Conservation (phyloP, 2,329 filamentous ascomycete species). For the Colletotrichum orbiculare region DNA sequence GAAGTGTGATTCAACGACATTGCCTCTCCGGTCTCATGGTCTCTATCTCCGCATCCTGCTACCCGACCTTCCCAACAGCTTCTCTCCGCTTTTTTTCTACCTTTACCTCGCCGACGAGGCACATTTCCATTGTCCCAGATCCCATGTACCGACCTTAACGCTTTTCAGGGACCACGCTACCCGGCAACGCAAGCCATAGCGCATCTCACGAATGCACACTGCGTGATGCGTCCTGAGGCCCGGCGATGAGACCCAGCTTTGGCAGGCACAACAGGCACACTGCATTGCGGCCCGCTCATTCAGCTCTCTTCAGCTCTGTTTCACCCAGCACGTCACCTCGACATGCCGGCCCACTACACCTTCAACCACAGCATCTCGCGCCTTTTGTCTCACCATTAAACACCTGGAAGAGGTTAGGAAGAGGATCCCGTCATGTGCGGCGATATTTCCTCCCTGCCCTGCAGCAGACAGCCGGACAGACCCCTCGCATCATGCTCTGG, state of each 20-base stretch:
- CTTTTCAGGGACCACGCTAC: background rate
- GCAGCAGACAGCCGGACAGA: too few species aligned
- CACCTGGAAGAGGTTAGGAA: background rate
- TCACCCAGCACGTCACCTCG: background rate
- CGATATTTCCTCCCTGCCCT: too few species aligned
- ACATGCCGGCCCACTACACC: background rate
- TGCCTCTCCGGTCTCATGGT: too few species aligned
- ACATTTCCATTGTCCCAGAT: too few species aligned
- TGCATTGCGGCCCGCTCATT: background rate
- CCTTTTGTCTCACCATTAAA: constrained; percentile 15
- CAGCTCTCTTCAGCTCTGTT: constrained; percentile 2
- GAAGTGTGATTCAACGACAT: too few species aligned
- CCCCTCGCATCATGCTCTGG: too few species aligned
- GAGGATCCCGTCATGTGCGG: too few species aligned
- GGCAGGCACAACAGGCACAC: background rate
- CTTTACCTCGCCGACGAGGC: too few species aligned
- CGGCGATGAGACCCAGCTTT: background rate
- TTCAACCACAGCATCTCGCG: constrained; percentile 2
- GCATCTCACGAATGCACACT: background rate
- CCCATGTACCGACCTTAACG: background rate
- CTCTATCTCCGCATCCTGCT: too few species aligned
- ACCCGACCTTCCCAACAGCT: too few species aligned
- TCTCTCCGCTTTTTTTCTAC: too few species aligned
- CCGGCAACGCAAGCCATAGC: background rate
- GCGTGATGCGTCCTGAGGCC: too few species aligned